Conservation (phyloP, 108 stramenopile genomes). For the Cyclotella atomus region DNA sequence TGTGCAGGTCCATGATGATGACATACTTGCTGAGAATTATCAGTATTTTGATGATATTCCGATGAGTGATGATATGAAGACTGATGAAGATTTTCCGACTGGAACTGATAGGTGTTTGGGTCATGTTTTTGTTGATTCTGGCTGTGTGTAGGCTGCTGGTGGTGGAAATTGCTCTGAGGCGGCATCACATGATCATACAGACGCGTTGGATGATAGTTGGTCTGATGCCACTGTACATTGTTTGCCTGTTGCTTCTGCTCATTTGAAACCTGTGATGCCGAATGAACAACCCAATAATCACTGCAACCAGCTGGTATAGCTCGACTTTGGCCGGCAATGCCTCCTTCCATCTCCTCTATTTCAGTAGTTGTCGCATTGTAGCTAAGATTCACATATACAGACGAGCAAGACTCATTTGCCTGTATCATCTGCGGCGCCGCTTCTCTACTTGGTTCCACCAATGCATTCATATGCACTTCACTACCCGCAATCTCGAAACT, state of each 20-base stretch:
- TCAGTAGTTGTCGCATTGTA: not conserved
- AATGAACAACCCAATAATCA: constrained; percentile 36
- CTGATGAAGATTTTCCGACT: no score
- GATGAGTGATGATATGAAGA: not conserved
- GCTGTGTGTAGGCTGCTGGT: not conserved
- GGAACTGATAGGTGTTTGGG: no score
- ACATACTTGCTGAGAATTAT: not conserved
- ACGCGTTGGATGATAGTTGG: no score
- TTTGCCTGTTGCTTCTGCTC: no score
- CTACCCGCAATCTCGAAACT: not conserved
- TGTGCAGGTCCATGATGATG: not conserved
- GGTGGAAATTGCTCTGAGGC: not conserved
- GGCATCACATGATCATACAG: no score
- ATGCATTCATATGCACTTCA: not conserved
- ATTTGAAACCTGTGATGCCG: constrained; percentile 9
- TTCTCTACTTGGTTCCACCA: no score
- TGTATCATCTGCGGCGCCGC: no score
- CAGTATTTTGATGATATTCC: constrained; percentile 1
- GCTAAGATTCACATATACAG: not conserved
- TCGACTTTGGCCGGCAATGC: not conserved
- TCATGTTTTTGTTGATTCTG: no score
- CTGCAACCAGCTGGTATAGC: not conserved
- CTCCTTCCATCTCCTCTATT: not conserved
- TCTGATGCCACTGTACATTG: no score
- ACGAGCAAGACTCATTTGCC: no score